phyloP scores from a whole-genome alignment of 495 filamentous ascomycete species.

The Podospora anserina region DNA sequence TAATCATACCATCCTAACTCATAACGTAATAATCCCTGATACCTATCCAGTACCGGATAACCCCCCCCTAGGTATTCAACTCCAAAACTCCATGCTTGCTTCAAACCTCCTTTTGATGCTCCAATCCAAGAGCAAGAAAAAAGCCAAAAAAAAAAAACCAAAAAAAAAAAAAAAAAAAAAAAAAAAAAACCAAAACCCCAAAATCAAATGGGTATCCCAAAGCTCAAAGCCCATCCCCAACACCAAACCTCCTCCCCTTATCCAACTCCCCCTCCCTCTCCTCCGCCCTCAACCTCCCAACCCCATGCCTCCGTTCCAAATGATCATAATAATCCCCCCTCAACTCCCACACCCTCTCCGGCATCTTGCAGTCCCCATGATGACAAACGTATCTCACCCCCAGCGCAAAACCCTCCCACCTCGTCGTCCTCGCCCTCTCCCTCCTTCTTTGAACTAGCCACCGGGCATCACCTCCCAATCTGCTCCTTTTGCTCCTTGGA shows the following conservation, averaged over 20 bases:
- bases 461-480: constrained; percentile 23
- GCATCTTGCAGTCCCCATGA: constrained; percentile 21
- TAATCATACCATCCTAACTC: neutral
- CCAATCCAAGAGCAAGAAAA: neutral
- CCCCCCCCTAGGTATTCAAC: neutral
- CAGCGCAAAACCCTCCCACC: constrained; percentile 36
- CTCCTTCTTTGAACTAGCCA: constrained; percentile 26
- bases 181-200: neutral
- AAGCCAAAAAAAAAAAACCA: too few species aligned
- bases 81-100: neutral
- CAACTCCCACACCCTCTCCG: constrained; percentile 18
- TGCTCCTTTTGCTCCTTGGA: constrained; percentile 14
- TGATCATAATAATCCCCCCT: constrained; percentile 33
- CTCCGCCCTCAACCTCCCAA: constrained; percentile 19
- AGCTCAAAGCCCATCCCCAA: neutral
- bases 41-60: neutral
- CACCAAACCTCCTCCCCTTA: constrained; percentile 30
- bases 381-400: constrained; percentile 32
- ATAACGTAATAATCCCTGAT: neutral
- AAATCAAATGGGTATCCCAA: neutral
- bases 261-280: constrained; percentile 31
- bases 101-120: neutral
- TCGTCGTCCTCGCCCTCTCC: constrained; percentile 24
- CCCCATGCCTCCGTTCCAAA: constrained; percentile 23
- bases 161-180: too few species aligned